Evolutionary conservation across 1,139 yeast genomes (phyloP).

Genomic region (Diutina sp.): DNA sequence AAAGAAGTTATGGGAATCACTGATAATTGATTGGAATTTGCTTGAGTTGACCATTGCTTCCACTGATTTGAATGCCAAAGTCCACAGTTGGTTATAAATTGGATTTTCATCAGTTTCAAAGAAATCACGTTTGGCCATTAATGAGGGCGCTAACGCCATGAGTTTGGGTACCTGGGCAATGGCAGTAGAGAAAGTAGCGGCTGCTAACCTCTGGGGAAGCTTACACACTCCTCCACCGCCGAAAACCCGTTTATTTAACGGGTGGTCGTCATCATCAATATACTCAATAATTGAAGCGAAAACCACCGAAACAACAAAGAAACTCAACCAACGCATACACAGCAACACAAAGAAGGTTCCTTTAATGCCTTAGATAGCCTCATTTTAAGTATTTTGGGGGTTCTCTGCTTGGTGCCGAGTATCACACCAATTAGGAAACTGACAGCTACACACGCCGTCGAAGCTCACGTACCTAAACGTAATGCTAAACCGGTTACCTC

Average conservation of each 20-base stretch:
- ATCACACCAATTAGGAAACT: slow-evolving; percentile 1
- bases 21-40: not conserved
- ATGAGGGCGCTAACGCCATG: not conserved
- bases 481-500: not conserved
- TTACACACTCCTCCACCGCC: not conserved
- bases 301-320: not conserved
- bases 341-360: not conserved
- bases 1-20: not conserved
- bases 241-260: not conserved
- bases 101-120: too few relatives aligned
- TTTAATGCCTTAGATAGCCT: not conserved
- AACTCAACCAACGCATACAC: not conserved
- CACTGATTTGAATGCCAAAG: not conserved
- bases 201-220: not conserved
- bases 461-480: not conserved
- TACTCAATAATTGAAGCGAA: not conserved
- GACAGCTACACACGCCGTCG: not conserved
- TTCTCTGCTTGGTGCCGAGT: not conserved
- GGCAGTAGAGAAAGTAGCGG: not conserved
- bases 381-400: not conserved
- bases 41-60: not conserved
- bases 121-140: not conserved
- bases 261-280: not conserved
- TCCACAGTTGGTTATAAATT: not conserved
- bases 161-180: not conserved